Evolutionary conservation across 352 stramenopile species (phyloP).

Genomic region (Salisapilia sapeloensis): DNA sequence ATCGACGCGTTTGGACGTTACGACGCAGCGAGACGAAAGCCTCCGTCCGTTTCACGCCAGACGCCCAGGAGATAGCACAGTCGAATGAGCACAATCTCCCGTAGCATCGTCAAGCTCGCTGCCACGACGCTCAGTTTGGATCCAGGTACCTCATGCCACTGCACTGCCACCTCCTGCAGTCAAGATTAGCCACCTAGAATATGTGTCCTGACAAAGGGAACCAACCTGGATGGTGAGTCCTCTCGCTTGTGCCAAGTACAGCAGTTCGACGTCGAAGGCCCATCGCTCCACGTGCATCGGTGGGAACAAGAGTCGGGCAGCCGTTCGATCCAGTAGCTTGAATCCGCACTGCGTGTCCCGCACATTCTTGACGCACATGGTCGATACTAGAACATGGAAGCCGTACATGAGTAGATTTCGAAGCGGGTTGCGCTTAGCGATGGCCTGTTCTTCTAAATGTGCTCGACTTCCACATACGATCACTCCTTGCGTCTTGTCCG

Average conservation of each 20-base stretch:
- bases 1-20: no score
- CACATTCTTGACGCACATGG: slow-evolving; percentile 74
- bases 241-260: slow-evolving; percentile 63
- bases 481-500: slow-evolving; percentile 27
- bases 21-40: slow-evolving; percentile 47
- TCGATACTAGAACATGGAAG: slow-evolving; percentile 83
- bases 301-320: slow-evolving; percentile 69
- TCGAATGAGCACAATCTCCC: slow-evolving; percentile 83
- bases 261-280: slow-evolving; percentile 90
- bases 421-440: slow-evolving; percentile 69
- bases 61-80: slow-evolving; percentile 83
- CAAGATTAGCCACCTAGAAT: background rate
- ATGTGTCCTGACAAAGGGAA: background rate
- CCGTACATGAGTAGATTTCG: slow-evolving; percentile 87
- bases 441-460: slow-evolving; percentile 74
- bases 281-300: slow-evolving; percentile 89
- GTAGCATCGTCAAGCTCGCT: slow-evolving; percentile 83
- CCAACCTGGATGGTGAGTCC: slow-evolving; percentile 43
- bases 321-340: slow-evolving; percentile 85
- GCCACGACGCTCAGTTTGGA: slow-evolving; percentile 82
- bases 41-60: slow-evolving; percentile 62
- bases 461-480: slow-evolving; percentile 85
- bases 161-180: slow-evolving; percentile 79
- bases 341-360: slow-evolving; percentile 91
- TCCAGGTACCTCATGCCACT: slow-evolving; percentile 84